Percentiles rank a stretch among this genome's conserved stretches.
These are phyloP conservation scores for Pestalotiopsis sp. DNA, from an alignment of 2,329 filamentous ascomycete species.

Conservation along the genomic window DNA sequence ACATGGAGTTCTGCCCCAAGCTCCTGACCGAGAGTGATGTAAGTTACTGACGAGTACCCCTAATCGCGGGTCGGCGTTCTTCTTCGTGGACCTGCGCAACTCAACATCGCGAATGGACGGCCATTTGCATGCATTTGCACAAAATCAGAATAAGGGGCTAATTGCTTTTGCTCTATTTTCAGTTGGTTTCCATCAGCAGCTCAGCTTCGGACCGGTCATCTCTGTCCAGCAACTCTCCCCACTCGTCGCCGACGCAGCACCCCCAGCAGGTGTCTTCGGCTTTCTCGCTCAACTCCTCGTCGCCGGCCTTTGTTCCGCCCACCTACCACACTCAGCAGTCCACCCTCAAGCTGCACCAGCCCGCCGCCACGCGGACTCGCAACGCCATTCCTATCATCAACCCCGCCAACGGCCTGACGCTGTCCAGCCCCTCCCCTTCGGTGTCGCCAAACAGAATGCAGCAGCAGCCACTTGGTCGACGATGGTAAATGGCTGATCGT, in stretches of 20 bases:
- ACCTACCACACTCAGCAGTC: constrained; percentile 66
- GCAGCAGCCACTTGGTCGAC: constrained; percentile 54
- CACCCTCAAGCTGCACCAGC: constrained; percentile 85
- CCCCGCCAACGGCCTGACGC: constrained; percentile 83
- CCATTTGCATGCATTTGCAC: too few species aligned
- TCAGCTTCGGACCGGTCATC: constrained; percentile 91
- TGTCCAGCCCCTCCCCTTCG: constrained; percentile 84
- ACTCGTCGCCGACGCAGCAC: constrained; percentile 88
- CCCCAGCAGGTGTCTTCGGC: constrained; percentile 77
- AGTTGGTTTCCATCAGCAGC: constrained; percentile 92
- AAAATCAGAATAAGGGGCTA: not conserved
- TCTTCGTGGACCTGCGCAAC: not conserved
- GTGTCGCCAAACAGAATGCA: constrained; percentile 66
- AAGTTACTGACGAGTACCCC: constrained; percentile 42
- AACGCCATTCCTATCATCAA: constrained; percentile 99
- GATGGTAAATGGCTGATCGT: constrained; percentile 50
- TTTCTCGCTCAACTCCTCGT: constrained; percentile 72
- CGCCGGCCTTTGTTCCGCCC: constrained; percentile 67
- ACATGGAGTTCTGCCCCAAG: constrained; percentile 92
- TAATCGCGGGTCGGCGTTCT: not conserved
- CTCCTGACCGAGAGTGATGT: constrained; percentile 94
- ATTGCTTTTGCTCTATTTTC: constrained; percentile 39
- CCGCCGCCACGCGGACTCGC: constrained; percentile 82
- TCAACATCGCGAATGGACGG: too few species aligned
- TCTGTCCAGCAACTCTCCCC: constrained; percentile 90